Evolutionary conservation across 441 rosid genomes (phyloP), one percentile per base, ranked within the genome.

Genomic region (Bruguiera hainesii): DNA sequence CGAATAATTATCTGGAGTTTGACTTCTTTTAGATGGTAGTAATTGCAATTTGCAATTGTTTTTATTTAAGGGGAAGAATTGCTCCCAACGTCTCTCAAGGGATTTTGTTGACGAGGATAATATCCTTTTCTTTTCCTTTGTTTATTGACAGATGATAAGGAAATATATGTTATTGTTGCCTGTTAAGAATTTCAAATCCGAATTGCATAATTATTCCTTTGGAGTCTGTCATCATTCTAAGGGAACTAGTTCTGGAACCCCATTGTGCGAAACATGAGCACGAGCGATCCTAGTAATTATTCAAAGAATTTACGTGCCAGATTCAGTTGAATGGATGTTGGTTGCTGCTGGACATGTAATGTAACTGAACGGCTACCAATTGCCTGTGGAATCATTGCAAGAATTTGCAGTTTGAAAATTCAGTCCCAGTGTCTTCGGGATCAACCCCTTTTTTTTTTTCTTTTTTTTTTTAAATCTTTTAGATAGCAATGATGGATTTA

Each of bases 1-100:
- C 90, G 49, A 93, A 85, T 78, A 93, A 91, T 73, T 93, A 93
- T 81, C 84, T 89, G 71, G 96, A 93, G 81, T 93, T 93, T 71
- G 98, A 93, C 85, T 91, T 93, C 97, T 93, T 93, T 87, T 91
- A 89, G 91, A 58, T 50, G 56, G 28, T 66, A 64, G 69, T 73
- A 68, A 59, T 72, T 69, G 77, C 70, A 61, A 61, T 50, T 60
- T 59, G 76, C 71, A 76, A 68, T 73, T 72, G 76, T 76, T 74
- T 78, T 69, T 52, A 59, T 71, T 79, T 73, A 73, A 63, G 60
- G 63, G 67, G 61, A 67, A 73, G 76, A 66, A 79, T 57, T 71
- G 75, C 67, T 75, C 65, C 65, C 67, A 76, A 80, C 77, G 72
- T 73, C 68, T 62, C 49, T 62, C 53, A 70, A 58, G 66, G 72